A percentile compares a stretch with the other conserved stretches of the same genome.
Conservation (phyloP, 768 basidiomycete genomes). For the Tricholomella constricta region DNA sequence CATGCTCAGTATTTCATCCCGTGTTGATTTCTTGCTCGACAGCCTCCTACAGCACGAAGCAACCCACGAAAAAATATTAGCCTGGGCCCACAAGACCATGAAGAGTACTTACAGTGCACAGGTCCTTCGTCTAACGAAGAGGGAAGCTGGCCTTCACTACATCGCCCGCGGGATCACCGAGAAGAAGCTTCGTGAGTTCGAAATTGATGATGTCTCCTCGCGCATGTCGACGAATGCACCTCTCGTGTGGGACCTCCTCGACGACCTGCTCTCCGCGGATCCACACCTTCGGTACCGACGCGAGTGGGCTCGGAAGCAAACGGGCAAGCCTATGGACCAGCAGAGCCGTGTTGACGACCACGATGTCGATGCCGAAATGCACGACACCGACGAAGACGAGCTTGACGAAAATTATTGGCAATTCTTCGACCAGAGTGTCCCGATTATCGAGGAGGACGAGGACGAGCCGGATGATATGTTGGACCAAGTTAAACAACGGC, state of each 20-base stretch:
- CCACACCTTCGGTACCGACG: neutral
- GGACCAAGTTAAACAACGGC: neutral
- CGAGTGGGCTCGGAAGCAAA: neutral
- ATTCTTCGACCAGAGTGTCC: slow-evolving; percentile 3
- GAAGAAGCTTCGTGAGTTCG: neutral
- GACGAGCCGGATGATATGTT: neutral
- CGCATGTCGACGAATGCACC: neutral
- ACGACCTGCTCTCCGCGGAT: neutral
- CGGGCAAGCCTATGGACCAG: neutral
- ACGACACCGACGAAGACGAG: neutral
- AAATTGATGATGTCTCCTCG: neutral
- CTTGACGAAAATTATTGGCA: neutral
- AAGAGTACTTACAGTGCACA: neutral
- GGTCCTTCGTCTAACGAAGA: neutral
- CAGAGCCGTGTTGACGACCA: neutral
- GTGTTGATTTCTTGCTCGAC: neutral
- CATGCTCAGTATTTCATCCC: neutral
- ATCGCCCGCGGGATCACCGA: neutral
- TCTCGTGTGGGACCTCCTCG: neutral
- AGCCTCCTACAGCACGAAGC: neutral
- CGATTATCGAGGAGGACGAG: slow-evolving; percentile 3
- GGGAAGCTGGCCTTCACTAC: neutral
- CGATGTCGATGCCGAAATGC: neutral
- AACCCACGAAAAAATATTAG: neutral
- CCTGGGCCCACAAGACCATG: neutral